These are phyloP conservation scores for Candida silvicultrix DNA, from an alignment of 805 yeast species.

Conservation along the genomic window DNA sequence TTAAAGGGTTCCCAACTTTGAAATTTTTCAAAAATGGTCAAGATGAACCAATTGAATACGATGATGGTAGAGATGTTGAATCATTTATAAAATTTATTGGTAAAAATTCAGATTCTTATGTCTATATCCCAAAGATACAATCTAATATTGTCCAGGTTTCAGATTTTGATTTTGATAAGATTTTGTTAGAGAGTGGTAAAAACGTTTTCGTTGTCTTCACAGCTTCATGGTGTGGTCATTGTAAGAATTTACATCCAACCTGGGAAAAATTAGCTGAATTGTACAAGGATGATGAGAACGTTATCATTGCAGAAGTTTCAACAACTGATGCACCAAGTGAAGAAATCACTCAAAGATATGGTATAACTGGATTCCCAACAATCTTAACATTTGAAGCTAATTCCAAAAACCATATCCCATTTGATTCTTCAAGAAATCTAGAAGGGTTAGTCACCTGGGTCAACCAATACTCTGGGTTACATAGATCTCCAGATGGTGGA, in stretches of 20 bases:
- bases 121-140: slow-evolving; percentile 19
- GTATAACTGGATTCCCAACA: slow-evolving; percentile 43
- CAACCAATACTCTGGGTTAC: slow-evolving; percentile 30
- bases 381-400: slow-evolving; percentile 37
- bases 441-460: slow-evolving; percentile 52
- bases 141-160: slow-evolving; percentile 20
- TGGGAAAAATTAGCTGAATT: slow-evolving; percentile 42
- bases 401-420: slow-evolving; percentile 24
- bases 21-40: slow-evolving; percentile 75
- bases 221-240: slow-evolving; percentile 51
- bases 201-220: slow-evolving; percentile 31
- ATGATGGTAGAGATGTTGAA: slow-evolving; percentile 67
- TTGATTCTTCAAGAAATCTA: slow-evolving; percentile 35
- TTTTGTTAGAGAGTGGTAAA: slow-evolving; percentile 24
- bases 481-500: slow-evolving; percentile 30
- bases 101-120: slow-evolving; percentile 27
- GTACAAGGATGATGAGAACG: slow-evolving; percentile 31
- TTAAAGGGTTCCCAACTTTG: slow-evolving; percentile 90
- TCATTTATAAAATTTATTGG: slow-evolving; percentile 61
- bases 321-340: slow-evolving; percentile 38
- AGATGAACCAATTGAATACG: slow-evolving; percentile 55
- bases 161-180: slow-evolving; percentile 28
- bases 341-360: slow-evolving; percentile 32
- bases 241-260: slow-evolving; percentile 40
- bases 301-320: slow-evolving; percentile 38